A percentile compares a stretch with the other conserved stretches of the same genome.
Conservation (phyloP, 2,329 filamentous ascomycete species). For the Colletotrichum orbiculare region DNA sequence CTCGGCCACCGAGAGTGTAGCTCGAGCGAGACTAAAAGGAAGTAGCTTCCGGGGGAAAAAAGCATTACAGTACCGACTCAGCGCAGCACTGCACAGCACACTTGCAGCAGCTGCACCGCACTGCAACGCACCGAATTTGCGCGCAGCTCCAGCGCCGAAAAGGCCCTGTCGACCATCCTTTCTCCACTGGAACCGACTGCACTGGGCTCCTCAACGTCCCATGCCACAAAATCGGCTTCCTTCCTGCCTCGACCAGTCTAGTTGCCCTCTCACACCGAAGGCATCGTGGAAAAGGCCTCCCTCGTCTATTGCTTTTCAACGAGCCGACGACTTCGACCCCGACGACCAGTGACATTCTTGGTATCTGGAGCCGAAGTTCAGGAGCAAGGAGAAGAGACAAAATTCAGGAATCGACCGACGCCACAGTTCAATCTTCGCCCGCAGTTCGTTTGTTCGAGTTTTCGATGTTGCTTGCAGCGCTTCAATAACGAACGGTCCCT, state of each 20-base stretch:
- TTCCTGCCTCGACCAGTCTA: constrained; percentile 19
- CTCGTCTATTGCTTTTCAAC: constrained; percentile 12
- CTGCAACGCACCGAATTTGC: constrained; percentile 22
- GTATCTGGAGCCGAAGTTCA: too few relatives aligned
- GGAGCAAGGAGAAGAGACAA: not conserved
- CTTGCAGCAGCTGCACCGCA: constrained; percentile 28
- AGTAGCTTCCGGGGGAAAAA: constrained; percentile 29
- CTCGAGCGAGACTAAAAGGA: constrained; percentile 34
- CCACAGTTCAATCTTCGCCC: constrained; percentile 2
- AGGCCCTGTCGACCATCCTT: constrained; percentile 2
- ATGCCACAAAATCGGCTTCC: constrained; percentile 33
- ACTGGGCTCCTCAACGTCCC: constrained; percentile 5
- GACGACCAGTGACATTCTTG: not conserved
- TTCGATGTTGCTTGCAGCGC: constrained; percentile 33
- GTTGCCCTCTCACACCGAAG: constrained; percentile 17
- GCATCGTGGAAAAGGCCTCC: constrained; percentile 30
- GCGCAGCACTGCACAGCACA: constrained; percentile 28
- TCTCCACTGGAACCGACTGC: not conserved
- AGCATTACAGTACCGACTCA: constrained; percentile 26
- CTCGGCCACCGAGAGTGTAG: constrained; percentile 35
- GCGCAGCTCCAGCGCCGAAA: constrained; percentile 18
- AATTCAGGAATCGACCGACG: not conserved
- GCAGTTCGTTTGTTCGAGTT: not conserved
- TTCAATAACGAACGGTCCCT: constrained; percentile 35
- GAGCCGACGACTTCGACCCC: constrained; percentile 22